Percentiles rank a stretch among this genome's conserved stretches.
Evolutionary conservation across 192 early-diverging fungal genomes (phyloP).

Genomic region (Haplosporangium gracile): DNA sequence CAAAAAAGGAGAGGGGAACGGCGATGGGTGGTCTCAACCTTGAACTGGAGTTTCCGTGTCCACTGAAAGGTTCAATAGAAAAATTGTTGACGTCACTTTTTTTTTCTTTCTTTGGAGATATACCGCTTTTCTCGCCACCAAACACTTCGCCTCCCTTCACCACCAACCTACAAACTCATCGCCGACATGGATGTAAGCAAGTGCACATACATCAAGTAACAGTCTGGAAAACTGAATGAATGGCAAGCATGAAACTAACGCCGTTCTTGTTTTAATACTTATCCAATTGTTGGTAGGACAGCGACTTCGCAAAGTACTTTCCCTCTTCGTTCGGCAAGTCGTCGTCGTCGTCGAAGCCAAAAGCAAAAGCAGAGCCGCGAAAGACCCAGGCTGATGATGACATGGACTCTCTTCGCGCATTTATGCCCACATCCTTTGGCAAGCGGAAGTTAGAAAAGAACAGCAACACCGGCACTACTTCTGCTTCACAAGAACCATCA

Average conservation of each 20-base stretch:
- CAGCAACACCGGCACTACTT: background rate
- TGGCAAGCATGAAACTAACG: background rate
- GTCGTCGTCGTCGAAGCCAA: constrained; percentile 27
- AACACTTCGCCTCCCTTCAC: background rate
- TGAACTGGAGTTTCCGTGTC: background rate
- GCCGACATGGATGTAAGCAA: constrained; percentile 27
- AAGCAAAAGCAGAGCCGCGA: constrained; percentile 22
- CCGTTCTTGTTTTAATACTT: background rate
- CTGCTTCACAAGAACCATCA: background rate
- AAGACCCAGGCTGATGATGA: constrained; percentile 34
- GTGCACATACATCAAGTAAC: background rate
- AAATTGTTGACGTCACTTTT: constrained; percentile 3
- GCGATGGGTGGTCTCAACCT: background rate
- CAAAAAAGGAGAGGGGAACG: background rate
- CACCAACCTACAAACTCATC: background rate
- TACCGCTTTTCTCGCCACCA: background rate
- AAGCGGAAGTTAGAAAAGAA: constrained; percentile 53
- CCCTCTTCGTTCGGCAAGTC: constrained; percentile 61
- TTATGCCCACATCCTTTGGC: constrained; percentile 69
- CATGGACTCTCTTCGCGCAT: constrained; percentile 57
- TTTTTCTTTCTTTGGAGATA: background rate
- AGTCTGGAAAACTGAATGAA: background rate
- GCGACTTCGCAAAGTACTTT: constrained; percentile 63
- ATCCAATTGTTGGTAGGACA: constrained; percentile 35
- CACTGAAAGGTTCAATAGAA: too few species aligned